phyloP scores from a whole-genome alignment of 176 grass and related monocot species.

The Cenchrus fungigraminus region DNA sequence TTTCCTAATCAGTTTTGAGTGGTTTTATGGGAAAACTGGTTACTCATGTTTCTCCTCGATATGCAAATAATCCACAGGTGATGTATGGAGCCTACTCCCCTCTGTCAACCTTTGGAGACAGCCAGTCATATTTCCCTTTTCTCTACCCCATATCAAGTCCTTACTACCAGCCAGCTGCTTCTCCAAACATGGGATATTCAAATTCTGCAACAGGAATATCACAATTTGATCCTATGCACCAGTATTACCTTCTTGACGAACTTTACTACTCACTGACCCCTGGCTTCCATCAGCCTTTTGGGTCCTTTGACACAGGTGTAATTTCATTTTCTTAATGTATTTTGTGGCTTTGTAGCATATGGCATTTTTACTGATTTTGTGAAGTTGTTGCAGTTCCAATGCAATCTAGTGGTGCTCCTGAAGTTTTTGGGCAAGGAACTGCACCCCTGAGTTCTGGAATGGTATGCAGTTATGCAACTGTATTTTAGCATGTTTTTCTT shows the following conservation, averaged over 20 bases:
- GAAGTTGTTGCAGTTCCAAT: conserved; percentile 46
- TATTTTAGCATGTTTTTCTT: conserved; percentile 3
- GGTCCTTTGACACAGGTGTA: conserved; percentile 41
- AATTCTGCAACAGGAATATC: conserved; percentile 42
- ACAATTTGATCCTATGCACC: conserved; percentile 44
- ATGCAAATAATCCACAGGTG: conserved; percentile 42
- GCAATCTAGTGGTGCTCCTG: conserved; percentile 35
- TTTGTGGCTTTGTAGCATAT: background rate
- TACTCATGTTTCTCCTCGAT: conserved; percentile 25
- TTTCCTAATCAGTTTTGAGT: too few species aligned
- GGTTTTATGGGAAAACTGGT: background rate
- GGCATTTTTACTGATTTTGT: conserved; percentile 25
- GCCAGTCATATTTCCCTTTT: conserved; percentile 40
- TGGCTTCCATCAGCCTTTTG: conserved; percentile 45
- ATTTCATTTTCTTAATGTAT: background rate
- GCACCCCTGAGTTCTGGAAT: conserved; percentile 38
- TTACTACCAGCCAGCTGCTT: conserved; percentile 56
- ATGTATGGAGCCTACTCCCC: conserved; percentile 51
- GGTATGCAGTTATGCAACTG: conserved; percentile 31
- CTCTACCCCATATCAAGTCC: conserved; percentile 37
- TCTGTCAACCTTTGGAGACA: conserved; percentile 42
- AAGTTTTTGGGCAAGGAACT: conserved; percentile 44
- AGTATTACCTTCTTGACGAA: conserved; percentile 43
- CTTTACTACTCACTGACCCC: conserved; percentile 31
- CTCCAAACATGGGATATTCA: conserved; percentile 48